Conservation (phyloP, 1,284 basidiomycete genomes). For the Tilletia walkeri region DNA sequence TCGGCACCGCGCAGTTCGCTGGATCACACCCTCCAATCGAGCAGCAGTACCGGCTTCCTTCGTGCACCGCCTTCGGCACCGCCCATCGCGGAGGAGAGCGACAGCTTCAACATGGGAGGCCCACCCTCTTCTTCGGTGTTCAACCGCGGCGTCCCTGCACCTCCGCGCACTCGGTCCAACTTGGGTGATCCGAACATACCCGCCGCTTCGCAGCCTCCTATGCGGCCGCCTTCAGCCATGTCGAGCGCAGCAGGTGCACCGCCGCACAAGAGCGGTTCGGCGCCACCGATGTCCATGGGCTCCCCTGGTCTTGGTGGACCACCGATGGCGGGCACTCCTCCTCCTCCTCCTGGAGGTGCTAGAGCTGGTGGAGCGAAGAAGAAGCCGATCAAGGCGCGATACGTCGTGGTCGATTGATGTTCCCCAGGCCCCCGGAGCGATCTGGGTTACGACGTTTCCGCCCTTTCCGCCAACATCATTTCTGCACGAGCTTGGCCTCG, state of each 20-base stretch:
- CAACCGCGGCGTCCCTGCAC: constrained; percentile 27
- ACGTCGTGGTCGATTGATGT: constrained; percentile 48
- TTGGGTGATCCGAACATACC: constrained; percentile 43
- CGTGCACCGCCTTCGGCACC: constrained; percentile 2
- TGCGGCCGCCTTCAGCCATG: constrained; percentile 23
- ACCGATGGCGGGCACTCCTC: constrained; percentile 15
- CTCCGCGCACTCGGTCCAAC: constrained; percentile 39
- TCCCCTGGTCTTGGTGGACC: constrained; percentile 18
- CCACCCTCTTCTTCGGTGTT: too few relatives aligned
- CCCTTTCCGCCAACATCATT: too few relatives aligned
- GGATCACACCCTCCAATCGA: neutral
- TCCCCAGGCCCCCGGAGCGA: too few relatives aligned
- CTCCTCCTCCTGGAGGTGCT: constrained; percentile 10
- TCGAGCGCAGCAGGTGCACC: constrained; percentile 21
- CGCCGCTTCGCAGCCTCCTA: constrained; percentile 36
- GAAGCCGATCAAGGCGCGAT: constrained; percentile 51
- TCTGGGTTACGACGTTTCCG: too few relatives aligned
- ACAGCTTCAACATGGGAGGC: constrained; percentile 21
- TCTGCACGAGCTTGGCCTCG: too few relatives aligned
- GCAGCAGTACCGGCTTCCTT: constrained; percentile 3
- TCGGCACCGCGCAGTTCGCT: neutral
- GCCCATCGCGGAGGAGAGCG: constrained; percentile 12
- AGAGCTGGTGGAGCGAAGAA: constrained; percentile 42
- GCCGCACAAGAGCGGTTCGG: constrained; percentile 25
- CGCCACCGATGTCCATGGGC: constrained; percentile 23